Evolutionary conservation across 2,329 filamentous ascomycete species (phyloP).

Genomic region (Colletotrichum acutatum): DNA sequence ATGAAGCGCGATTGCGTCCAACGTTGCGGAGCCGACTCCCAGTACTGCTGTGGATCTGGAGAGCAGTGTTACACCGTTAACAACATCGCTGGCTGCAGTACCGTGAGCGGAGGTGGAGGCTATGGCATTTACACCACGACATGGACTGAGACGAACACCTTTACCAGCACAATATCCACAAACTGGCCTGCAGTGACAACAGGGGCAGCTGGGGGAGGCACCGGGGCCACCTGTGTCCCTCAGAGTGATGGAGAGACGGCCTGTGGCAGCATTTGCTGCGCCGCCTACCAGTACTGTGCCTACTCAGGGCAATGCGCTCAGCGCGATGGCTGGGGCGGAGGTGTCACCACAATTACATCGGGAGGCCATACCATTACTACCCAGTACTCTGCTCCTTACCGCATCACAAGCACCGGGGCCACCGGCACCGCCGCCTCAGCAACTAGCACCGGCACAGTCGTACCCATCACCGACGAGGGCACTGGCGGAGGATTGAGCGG

Average conservation of each 20-base stretch:
- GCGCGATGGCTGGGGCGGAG: constrained; percentile 44
- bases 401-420: constrained; percentile 65
- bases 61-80: constrained; percentile 63
- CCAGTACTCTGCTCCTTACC: constrained; percentile 61
- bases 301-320: constrained; percentile 67
- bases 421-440: constrained; percentile 65
- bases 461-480: constrained; percentile 44
- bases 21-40: constrained; percentile 65
- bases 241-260: constrained; percentile 64
- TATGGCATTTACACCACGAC: constrained; percentile 62
- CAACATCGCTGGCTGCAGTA: constrained; percentile 62
- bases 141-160: constrained; percentile 70
- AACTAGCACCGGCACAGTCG: constrained; percentile 63
- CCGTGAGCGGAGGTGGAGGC: constrained; percentile 45
- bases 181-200: constrained; percentile 57
- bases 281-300: constrained; percentile 75
- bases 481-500: constrained; percentile 66
- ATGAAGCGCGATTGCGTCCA: constrained; percentile 61
- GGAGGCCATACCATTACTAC: constrained; percentile 62
- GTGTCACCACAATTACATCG: constrained; percentile 55
- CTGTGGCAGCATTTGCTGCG: constrained; percentile 79
- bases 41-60: constrained; percentile 64
- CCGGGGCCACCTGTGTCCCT: constrained; percentile 61
- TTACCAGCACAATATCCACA: constrained; percentile 67
- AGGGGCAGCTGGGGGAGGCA: constrained; percentile 41